Evolutionary conservation across 768 basidiomycete species (phyloP).

Genomic region (Auricularia sp.): DNA sequence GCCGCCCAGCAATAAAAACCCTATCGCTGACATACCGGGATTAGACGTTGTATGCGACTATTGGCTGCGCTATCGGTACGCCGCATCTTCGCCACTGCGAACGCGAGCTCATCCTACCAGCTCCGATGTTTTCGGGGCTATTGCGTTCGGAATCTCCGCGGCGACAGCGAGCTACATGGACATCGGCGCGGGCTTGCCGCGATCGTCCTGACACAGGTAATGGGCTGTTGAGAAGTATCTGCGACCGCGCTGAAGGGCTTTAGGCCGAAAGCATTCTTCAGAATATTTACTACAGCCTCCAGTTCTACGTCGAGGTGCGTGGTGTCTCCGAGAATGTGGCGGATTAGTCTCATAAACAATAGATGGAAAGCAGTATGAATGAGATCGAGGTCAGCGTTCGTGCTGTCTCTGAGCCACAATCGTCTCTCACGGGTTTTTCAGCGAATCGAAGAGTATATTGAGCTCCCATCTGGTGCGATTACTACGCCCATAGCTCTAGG

Average conservation of each 20-base stretch:
- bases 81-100: neutral
- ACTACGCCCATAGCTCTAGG: neutral
- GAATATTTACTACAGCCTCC: neutral
- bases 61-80: neutral
- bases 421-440: neutral
- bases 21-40: no score
- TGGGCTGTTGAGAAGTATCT: neutral
- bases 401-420: no score
- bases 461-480: neutral
- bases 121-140: neutral
- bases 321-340: no score
- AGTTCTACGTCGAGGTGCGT: neutral
- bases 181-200: neutral
- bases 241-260: neutral
- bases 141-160: neutral
- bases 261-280: neutral
- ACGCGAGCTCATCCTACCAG: neutral
- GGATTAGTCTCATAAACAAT: neutral
- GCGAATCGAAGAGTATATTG: neutral
- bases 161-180: neutral
- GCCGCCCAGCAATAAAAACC: no score
- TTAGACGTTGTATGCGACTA: neutral
- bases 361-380: neutral
- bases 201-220: neutral
- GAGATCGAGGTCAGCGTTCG: neutral